phyloP scores from a whole-genome alignment of 2,329 filamentous ascomycete genomes.

The Talaromyces albobiverticillius region DNA sequence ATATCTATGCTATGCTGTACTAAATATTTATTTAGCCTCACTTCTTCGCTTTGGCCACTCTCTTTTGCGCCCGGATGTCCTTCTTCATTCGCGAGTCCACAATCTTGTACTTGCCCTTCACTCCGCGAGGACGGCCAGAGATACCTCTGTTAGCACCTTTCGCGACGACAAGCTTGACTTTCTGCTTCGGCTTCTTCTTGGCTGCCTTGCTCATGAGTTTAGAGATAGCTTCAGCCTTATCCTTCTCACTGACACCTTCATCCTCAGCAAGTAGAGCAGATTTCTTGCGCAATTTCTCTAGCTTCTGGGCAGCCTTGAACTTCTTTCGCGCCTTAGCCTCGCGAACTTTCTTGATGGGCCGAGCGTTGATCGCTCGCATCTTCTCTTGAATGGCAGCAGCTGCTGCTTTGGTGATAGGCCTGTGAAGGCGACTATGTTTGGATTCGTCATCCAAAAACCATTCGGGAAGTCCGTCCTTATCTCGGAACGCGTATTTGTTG shows the following conservation, averaged over 20 bases:
- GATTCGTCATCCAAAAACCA: conserved; percentile 96
- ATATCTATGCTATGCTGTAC: background rate
- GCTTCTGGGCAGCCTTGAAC: conserved; percentile 81
- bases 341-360: conserved; percentile 97
- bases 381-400: conserved; percentile 94
- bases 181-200: conserved; percentile 80
- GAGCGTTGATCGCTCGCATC: conserved; percentile 83
- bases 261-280: conserved; percentile 84
- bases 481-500: conserved; percentile 88
- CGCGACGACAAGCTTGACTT: conserved; percentile 86
- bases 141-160: conserved; percentile 80
- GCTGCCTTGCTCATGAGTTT: conserved; percentile 77
- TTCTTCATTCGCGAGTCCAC: conserved; percentile 95
- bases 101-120: conserved; percentile 97
- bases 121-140: conserved; percentile 80
- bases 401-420: conserved; percentile 88
- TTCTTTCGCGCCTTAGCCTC: conserved; percentile 97
- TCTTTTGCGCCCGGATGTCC: conserved; percentile 85
- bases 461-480: conserved; percentile 86
- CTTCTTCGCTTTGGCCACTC: conserved; percentile 67
- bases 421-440: conserved; percentile 76
- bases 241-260: conserved; percentile 90
- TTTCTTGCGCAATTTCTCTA: conserved; percentile 98
- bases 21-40: background rate
- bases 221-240: conserved; percentile 82